Conservation (phyloP, 1,284 basidiomycete species). For the Ustilago curta region DNA sequence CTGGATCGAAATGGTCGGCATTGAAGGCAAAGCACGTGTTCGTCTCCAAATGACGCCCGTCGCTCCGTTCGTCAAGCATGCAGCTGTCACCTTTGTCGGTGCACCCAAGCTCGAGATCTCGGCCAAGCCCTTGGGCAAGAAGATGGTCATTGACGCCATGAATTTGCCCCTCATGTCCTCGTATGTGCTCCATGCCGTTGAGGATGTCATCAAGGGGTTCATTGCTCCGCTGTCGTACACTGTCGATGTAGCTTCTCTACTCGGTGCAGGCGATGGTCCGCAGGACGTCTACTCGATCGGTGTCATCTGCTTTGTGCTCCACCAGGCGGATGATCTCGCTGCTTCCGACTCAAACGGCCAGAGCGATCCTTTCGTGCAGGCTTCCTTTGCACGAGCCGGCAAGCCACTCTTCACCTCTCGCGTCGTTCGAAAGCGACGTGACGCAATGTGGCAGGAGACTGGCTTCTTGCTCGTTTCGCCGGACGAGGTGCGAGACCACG, state of each 20-base stretch:
- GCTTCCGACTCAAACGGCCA: constrained; percentile 60
- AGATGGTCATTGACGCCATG: constrained; percentile 68
- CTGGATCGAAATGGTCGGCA: constrained; percentile 64
- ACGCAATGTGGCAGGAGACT: constrained; percentile 64
- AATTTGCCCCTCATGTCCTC: constrained; percentile 62
- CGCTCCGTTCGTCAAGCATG: constrained; percentile 63
- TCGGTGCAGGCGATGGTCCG: constrained; percentile 60
- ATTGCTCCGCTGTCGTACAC: constrained; percentile 62
- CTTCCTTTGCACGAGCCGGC: constrained; percentile 57
- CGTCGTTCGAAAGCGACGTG: constrained; percentile 47
- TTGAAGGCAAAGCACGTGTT: constrained; percentile 64
- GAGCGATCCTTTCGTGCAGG: constrained; percentile 63
- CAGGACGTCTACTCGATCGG: constrained; percentile 59
- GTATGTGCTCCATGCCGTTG: constrained; percentile 58
- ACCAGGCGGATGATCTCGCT: constrained; percentile 57
- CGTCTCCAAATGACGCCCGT: constrained; percentile 61
- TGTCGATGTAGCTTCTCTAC: constrained; percentile 56
- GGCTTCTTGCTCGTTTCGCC: constrained; percentile 57
- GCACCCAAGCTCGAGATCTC: constrained; percentile 63
- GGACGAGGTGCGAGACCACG: constrained; percentile 61
- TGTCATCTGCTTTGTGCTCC: constrained; percentile 58
- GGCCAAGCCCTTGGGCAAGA: constrained; percentile 61
- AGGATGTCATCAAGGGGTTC: constrained; percentile 62
- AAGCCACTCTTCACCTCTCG: constrained; percentile 61
- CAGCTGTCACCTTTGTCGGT: constrained; percentile 61